Evolutionary conservation across 2,329 filamentous ascomycete genomes (phyloP).

Genomic region (Stagonosporopsis cucurbitacearum): DNA sequence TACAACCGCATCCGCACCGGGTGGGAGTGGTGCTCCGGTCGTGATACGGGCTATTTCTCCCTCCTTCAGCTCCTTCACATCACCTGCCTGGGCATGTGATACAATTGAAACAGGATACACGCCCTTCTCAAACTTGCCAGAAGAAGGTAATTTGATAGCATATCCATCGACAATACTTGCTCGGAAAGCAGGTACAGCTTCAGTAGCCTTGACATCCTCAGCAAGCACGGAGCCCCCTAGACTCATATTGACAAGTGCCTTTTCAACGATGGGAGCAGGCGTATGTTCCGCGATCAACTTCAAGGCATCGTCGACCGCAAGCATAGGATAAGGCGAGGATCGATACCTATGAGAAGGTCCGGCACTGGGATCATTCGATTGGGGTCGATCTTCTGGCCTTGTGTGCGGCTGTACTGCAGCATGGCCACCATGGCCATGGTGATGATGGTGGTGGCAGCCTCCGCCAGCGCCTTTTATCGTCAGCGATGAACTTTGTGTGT

Average conservation of each 20-base stretch:
- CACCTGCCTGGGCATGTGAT: conserved; percentile 81
- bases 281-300: conserved; percentile 74
- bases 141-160: conserved; percentile 58
- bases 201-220: conserved; percentile 77
- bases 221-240: conserved; percentile 82
- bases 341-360: conserved; percentile 74
- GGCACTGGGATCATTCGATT: conserved; percentile 66
- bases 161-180: conserved; percentile 98
- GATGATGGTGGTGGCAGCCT: conserved; percentile 51
- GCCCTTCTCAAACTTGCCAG: conserved; percentile 67
- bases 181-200: conserved; percentile 89
- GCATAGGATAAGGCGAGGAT: conserved; percentile 90
- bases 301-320: conserved; percentile 83
- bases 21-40: conserved; percentile 88
- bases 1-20: conserved; percentile 86
- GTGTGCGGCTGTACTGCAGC: conserved; percentile 72
- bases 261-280: conserved; percentile 65
- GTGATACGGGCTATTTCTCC: conserved; percentile 90
- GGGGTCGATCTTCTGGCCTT: conserved; percentile 61
- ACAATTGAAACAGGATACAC: conserved; percentile 85
- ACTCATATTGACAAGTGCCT: conserved; percentile 65
- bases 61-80: conserved; percentile 67
- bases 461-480: conserved; percentile 30
- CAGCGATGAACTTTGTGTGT: background rate
- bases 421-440: conserved; percentile 59